Base-by-base conservation (phyloP, 2,329 filamentous ascomycete genomes). In the Bipolaris victoriae region DNA sequence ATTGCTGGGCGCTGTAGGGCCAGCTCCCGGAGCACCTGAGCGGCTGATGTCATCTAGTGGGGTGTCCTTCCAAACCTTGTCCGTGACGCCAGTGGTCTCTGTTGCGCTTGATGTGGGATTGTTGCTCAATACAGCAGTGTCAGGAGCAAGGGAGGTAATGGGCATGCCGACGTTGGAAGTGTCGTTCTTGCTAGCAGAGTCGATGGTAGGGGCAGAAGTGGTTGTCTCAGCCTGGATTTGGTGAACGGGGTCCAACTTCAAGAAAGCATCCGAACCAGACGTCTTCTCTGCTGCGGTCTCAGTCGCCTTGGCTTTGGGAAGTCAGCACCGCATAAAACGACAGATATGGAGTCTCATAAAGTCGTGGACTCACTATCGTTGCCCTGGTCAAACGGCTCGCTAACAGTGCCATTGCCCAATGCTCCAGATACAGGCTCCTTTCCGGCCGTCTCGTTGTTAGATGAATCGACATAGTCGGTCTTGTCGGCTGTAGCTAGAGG, bases 331-430 rank as follows among this genome's bases (percentile, higher is more conserved):
- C 5, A 24, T 15, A 31, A 31, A 11, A 20, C 7, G 15, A 11
- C 7, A n/a, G 10, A 55, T 20, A 18, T 13, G 2, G 24, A 10
- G 13, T 24, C 18, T 5, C 36, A 22, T 20, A 20, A 37, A 16
- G 37, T 35, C 6, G n/a, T 11, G 24, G 13, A 39, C 54, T 55
- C 24, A 61, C 58, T 36, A 33, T 55, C 52, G 18, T 95, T 95
- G 48, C 91, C 91, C 57, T 86, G 86, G 71, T 96, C 91, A 67
- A 88, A 96, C 0, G 91, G 91, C 73, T 94, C 88, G 9, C 84
- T 86, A 39, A 81, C 82, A 18, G 83, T 82, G 3, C 90, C 89
- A 71, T 89, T 80, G 39, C 91, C 91, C 54, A 83, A 79, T 51
- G 85, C 79, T 20, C 91, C 91, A 18, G 90, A 90, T 41, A 92